Evolutionary conservation across 306 rosid genomes (phyloP), one percentile per base, ranked within the genome.

Genomic region (Geum urbanum): DNA sequence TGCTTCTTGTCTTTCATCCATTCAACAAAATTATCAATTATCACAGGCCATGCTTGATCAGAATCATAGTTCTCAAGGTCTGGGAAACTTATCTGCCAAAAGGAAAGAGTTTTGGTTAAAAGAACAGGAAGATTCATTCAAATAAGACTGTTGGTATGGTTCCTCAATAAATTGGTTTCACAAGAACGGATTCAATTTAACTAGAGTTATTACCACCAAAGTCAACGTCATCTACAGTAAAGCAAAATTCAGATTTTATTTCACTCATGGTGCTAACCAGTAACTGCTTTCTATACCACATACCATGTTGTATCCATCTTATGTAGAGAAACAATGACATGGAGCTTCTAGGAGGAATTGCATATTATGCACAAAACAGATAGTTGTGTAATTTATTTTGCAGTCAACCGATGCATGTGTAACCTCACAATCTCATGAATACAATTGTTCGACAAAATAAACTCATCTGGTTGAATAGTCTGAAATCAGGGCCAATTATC

Each of bases 11-110:
- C 90, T 74, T 73, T 83, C 77, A 86, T 61, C 92, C 96, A 89
- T 52, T 89, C 96, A 71, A 86, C 96, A 76, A 84, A 86, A 69
- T 39, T 75, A 78, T 89, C 96, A 43, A 86, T 63, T 78, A 86
- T 75, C 79, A 83, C 86, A 35, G 92, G 90, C 92, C 96, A 89
- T n/a, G 88, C 86, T 74, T 75, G 84, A 68, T 72, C 70, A 32
- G 90, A 61, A 70, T 89, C 92, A 67, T 86, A 84, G 16, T 78
- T 74, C 62, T 63, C 11, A 37, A 89, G 89, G 39, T 84, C 86
- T 1, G 70, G 67, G 70, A 89, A 80, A 67, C 56, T 84, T 77
- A 84, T 86, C 96, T 88, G 88, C 59, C 24, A 54, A 13, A 69
- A 41, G 40, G 47, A 54, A 19, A 53, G 41, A 48, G 41, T 60